A percentile compares a stretch with the other conserved stretches of the same genome.
These are phyloP conservation scores for Suillus discolor DNA, from an alignment of 768 basidiomycete genomes.

Conservation along the genomic window DNA sequence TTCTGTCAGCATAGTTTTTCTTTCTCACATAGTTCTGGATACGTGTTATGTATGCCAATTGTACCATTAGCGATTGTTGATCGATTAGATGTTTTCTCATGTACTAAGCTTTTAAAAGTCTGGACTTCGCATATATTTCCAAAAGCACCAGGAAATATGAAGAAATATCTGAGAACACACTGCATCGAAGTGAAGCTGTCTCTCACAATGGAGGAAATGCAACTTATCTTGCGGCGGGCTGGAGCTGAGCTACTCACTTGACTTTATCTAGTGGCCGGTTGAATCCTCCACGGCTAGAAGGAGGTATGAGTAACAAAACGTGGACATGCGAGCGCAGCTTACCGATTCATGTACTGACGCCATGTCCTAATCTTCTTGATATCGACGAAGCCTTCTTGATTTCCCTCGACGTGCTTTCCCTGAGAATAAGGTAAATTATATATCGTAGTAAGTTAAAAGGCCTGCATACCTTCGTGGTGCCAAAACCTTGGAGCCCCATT, in stretches of 20 bases:
- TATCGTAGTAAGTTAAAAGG: neutral
- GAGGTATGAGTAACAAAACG: constrained; percentile 17
- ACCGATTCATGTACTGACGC: constrained; percentile 99
- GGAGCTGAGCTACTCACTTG: constrained; percentile 53
- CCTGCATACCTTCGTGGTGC: constrained; percentile 75
- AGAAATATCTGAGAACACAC: neutral
- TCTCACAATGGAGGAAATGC: constrained; percentile 4
- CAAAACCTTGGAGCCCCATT: constrained; percentile 92
- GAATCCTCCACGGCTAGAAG: constrained; percentile 76
- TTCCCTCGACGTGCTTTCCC: constrained; percentile 82
- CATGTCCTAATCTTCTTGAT: constrained; percentile 88
- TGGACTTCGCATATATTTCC: constrained; percentile 4
- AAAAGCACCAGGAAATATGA: neutral
- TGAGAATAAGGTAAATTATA: constrained; percentile 29
- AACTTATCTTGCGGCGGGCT: constrained; percentile 20
- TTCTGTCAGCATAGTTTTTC: constrained; percentile 16
- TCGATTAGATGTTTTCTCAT: constrained; percentile 24
- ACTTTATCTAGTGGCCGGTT: constrained; percentile 95
- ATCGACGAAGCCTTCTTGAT: constrained; percentile 69
- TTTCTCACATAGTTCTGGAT: constrained; percentile 15
- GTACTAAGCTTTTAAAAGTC: neutral
- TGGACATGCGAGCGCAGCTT: constrained; percentile 19
- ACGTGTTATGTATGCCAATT: constrained; percentile 21
- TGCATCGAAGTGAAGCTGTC: constrained; percentile 5
- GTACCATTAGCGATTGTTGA: constrained; percentile 32